Percentiles rank a stretch among this genome's conserved stretches.
Evolutionary conservation across 495 filamentous ascomycete genomes (phyloP).

Genomic region (Neurospora sp.): DNA sequence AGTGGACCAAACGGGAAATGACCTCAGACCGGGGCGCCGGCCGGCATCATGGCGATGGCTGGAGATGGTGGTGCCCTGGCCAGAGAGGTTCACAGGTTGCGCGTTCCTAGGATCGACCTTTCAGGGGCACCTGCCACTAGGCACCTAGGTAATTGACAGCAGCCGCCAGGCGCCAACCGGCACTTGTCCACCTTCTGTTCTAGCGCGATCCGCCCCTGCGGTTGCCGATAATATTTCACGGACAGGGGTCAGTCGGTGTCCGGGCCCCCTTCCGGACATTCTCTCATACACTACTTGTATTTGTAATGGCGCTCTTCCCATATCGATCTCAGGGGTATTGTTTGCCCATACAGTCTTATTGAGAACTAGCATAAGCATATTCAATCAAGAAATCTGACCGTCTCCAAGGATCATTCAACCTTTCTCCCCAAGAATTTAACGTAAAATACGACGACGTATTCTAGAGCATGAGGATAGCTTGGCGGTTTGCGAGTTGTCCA

Average conservation of each 20-base stretch:
- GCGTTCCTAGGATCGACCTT: not conserved
- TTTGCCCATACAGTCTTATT: not conserved
- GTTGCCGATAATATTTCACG: not conserved
- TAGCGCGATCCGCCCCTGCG: not conserved
- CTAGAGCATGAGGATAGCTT: not conserved
- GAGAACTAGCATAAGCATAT: not conserved
- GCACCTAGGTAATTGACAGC: not conserved
- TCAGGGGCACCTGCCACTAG: not conserved
- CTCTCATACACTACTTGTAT: not conserved
- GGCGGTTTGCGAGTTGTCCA: no score
- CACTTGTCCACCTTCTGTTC: not conserved
- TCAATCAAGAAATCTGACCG: not conserved
- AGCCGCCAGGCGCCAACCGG: not conserved
- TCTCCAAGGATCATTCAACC: not conserved
- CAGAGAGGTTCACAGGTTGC: not conserved
- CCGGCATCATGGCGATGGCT: not conserved
- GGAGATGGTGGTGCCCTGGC: not conserved
- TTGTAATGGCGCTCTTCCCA: not conserved
- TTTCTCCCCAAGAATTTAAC: not conserved
- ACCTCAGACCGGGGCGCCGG: not conserved
- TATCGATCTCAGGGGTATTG: not conserved
- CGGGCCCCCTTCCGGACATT: not conserved
- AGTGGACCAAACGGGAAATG: not conserved
- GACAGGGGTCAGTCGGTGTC: not conserved
- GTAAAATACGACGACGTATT: not conserved